Conservation (phyloP, 1,284 basidiomycete genomes). For the Waitea zeae region DNA sequence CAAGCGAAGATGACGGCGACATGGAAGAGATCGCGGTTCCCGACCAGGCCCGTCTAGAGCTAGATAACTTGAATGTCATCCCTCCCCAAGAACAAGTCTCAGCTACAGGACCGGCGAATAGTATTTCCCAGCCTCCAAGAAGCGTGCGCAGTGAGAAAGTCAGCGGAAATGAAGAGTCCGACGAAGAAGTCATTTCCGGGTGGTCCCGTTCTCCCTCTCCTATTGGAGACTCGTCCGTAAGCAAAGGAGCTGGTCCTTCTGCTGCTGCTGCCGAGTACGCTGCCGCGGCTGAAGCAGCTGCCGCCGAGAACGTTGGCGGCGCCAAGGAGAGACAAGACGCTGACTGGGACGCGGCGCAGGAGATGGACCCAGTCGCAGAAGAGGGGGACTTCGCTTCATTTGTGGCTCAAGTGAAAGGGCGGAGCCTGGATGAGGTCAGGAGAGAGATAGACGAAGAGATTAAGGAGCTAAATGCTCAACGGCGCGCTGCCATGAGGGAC, state of each 20-base stretch:
- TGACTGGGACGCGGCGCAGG: constrained; percentile 51
- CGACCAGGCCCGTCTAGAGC: neutral
- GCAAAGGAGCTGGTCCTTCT: too few species aligned
- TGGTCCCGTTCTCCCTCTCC: constrained; percentile 41
- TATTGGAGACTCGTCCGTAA: constrained; percentile 10
- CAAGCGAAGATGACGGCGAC: constrained; percentile 11
- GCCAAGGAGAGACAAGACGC: constrained; percentile 21
- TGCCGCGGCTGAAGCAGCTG: too few species aligned
- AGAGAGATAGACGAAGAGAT: constrained; percentile 91
- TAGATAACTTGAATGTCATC: neutral
- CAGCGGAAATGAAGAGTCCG: too few species aligned
- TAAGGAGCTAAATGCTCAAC: constrained; percentile 60
- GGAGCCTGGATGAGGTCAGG: constrained; percentile 64
- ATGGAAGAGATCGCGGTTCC: constrained; percentile 15
- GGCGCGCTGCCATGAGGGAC: constrained; percentile 80
- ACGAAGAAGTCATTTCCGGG: constrained; percentile 14
- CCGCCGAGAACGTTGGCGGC: too few species aligned
- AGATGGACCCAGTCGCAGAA: constrained; percentile 70
- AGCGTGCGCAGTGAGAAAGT: too few species aligned
- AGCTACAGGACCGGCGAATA: too few species aligned
- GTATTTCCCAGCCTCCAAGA: too few species aligned
- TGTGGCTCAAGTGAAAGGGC: constrained; percentile 77
- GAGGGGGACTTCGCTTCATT: constrained; percentile 87
- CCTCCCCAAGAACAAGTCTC: neutral
- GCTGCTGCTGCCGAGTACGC: too few species aligned